phyloP scores from a whole-genome alignment of 495 filamentous ascomycete species.

The Pyrenopolyporus hunteri region DNA sequence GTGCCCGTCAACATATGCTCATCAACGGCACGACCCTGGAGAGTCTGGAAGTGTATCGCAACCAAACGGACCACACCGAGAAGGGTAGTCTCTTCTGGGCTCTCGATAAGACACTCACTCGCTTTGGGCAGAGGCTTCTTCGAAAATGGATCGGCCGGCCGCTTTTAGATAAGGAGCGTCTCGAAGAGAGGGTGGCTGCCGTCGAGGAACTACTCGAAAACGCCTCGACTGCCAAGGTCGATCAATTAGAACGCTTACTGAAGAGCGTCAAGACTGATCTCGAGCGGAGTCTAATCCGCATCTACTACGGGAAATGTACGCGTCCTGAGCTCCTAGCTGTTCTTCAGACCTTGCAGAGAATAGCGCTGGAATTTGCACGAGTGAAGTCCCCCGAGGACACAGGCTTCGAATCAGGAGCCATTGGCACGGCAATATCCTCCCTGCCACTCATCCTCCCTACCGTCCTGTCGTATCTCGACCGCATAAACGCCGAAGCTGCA shows the following conservation, averaged over 20 bases:
- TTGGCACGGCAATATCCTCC: constrained; percentile 74
- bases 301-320: constrained; percentile 95
- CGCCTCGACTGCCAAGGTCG: constrained; percentile 66
- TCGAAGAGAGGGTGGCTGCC: constrained; percentile 85
- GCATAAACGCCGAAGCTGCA: constrained; percentile 85
- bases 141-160: constrained; percentile 96
- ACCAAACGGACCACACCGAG: constrained; percentile 83
- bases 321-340: constrained; percentile 86
- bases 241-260: constrained; percentile 74
- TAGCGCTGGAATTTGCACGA: constrained; percentile 72
- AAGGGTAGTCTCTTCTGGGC: constrained; percentile 97
- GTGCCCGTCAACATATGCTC: constrained; percentile 92
- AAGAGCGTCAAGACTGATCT: constrained; percentile 78
- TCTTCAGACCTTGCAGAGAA: constrained; percentile 82
- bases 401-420: constrained; percentile 72
- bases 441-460: constrained; percentile 77
- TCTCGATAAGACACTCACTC: constrained; percentile 87
- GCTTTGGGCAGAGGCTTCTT: constrained; percentile 85
- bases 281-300: constrained; percentile 89
- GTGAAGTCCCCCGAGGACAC: constrained; percentile 69
- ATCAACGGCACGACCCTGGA: constrained; percentile 94
- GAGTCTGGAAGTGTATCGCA: constrained; percentile 94
- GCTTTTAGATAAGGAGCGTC: constrained; percentile 73
- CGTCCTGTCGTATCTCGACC: constrained; percentile 75
- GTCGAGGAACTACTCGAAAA: constrained; percentile 86